Conservation (phyloP, 805 yeast genomes). For the Metschnikowia hibisci region DNA sequence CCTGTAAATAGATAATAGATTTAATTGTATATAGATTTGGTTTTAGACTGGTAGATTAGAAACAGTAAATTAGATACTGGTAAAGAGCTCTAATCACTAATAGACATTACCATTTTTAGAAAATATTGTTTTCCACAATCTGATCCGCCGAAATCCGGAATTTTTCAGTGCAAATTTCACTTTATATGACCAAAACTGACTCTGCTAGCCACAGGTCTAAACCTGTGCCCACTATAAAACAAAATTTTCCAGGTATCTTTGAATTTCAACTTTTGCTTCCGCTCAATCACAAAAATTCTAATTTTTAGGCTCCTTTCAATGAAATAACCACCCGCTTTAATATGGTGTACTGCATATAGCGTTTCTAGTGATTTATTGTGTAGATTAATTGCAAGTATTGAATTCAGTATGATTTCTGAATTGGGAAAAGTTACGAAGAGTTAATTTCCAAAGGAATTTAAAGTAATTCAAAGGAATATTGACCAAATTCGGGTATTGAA, state of each 20-base stretch:
- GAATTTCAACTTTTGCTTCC: constrained; percentile 20
- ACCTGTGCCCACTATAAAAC: constrained; percentile 14
- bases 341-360: constrained; percentile 15
- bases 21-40: no score
- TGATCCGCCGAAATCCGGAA: constrained; percentile 21
- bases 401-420: constrained; percentile 20
- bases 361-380: constrained; percentile 20
- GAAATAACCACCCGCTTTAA: constrained; percentile 1
- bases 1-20: no score
- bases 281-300: constrained; percentile 4
- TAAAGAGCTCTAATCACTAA: no score
- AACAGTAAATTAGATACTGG: no score
- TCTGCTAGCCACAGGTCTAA: constrained; percentile 11
- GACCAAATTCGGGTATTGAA: constrained; percentile 3
- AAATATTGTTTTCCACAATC: constrained; percentile 12
- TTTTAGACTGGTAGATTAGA: no score
- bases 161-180: constrained; percentile 32
- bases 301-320: constrained; percentile 4
- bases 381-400: constrained; percentile 20
- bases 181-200: constrained; percentile 23
- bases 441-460: neutral
- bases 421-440: constrained; percentile 9
- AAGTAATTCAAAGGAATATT: no score
- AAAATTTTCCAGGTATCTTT: constrained; percentile 19
- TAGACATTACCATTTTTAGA: constrained; percentile 21